phyloP scores from a whole-genome alignment of 78 protist genomes.

The Blattamonas nauphoetae region DNA sequence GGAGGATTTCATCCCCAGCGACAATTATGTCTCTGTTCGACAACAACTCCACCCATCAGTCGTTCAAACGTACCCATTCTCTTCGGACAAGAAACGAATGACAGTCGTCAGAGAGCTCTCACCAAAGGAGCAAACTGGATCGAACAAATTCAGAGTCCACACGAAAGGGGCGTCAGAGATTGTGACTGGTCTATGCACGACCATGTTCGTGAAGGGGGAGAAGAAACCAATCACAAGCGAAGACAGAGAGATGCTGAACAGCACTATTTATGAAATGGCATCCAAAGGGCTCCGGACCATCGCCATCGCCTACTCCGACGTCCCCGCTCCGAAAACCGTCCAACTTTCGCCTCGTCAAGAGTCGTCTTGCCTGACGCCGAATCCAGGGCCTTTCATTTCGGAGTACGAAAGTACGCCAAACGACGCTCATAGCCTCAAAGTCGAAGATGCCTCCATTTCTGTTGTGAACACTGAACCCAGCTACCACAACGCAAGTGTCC shows the following conservation, averaged over 20 bases:
- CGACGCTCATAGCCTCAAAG: too few relatives aligned
- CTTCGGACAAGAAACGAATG: not conserved
- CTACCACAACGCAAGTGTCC: too few relatives aligned
- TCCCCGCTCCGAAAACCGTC: not conserved
- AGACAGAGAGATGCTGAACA: not conserved
- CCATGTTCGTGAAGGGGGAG: not conserved
- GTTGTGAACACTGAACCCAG: too few relatives aligned
- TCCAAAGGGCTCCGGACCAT: not conserved
- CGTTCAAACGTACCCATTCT: not conserved
- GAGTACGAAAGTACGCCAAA: too few relatives aligned
- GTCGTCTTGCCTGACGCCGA: too few relatives aligned
- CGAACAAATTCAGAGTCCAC: not conserved
- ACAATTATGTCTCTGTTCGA: not conserved
- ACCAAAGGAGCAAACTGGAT: not conserved
- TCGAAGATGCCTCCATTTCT: too few relatives aligned
- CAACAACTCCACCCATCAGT: not conserved
- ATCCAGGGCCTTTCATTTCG: too few relatives aligned
- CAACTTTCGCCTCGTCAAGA: too few relatives aligned
- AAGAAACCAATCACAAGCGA: not conserved
- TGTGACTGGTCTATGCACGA: not conserved
- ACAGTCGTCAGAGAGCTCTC: too few relatives aligned
- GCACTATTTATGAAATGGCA: not conserved
- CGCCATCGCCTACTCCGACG: not conserved
- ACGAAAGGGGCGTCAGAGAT: conserved; percentile 3
- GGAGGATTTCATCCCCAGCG: not conserved